Evolutionary conservation across 352 stramenopile species (phyloP), one percentile per base, ranked within the genome.

Genomic region (Phytopythium helicoides): DNA sequence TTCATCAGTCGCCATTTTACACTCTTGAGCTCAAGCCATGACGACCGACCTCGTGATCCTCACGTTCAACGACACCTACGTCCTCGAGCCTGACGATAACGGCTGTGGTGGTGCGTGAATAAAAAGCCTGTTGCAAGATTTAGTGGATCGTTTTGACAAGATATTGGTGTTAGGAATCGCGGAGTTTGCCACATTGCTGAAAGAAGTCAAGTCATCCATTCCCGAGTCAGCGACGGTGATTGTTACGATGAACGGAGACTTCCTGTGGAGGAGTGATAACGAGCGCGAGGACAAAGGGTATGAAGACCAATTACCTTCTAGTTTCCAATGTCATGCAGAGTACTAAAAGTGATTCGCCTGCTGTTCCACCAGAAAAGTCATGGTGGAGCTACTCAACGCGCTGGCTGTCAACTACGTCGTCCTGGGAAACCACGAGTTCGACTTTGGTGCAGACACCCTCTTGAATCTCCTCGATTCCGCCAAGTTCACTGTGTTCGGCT

Each of bases 341-440:
- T n/a, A n/a, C n/a, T n/a, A n/a, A n/a, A n/a, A n/a, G n/a, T n/a
- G n/a, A n/a, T n/a, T n/a, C n/a, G n/a, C n/a, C n/a, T n/a, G n/a
- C n/a, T 18, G 12, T 36, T 9, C 6, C 19, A 14, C 8, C 18
- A 82, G 71, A 12, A 66, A 62, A 11, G 66, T 78, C 54, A 83
- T 83, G 72, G 62, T 83, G 18, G 68, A 77, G 46, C 41, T 83
- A 14, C 49, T 83, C 50, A 81, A 83, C 57, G 59, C 71, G 25
- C 54, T 83, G 26, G 64, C 52, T 19, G 68, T 83, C 45, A 57
- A 83, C 19, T 83, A 81, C 57, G 73, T 79, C 14, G 73, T 83
- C n/a, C 39, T 80, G 42, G 73, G 73, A 25, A 85, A 85, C 57
- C 73, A 85, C 58, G 73, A 85, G 58, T 85, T 81, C 36, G 73